Base-by-base conservation (phyloP, 2,329 filamentous ascomycete genomes). In the Fusarium nanum region DNA sequence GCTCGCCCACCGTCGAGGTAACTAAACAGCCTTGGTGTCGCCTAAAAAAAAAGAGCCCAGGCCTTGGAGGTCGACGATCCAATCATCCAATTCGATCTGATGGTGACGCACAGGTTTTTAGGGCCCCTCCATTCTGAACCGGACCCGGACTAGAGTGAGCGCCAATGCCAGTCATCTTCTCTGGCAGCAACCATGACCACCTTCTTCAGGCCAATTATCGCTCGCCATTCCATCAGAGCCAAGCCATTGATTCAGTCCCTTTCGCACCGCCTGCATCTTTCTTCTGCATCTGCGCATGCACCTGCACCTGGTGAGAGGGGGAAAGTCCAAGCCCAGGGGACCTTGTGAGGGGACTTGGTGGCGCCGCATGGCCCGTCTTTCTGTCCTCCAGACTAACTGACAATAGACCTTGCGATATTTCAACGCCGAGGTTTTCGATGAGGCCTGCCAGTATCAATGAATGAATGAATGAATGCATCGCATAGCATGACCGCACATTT, bases 81-180 rank as follows among this genome's bases (percentile, higher is more conserved):
- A 75, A 73, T 75, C 74, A 73, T 67, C 71, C 63, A 75, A 73
- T 72, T 75, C 64, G 73, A 75, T 75, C 73, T 75, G 69, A 70
- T 60, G 68, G 73, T 75, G 73, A 75, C 73, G 73, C 73, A 75
- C 73, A 75, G 73, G 68, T 63, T 75, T 74, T 69, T 69, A 66
- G 68, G 65, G 64, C 63, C 63, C 68, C 70, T 74, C 69, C 59
- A 68, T 63, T 67, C 46, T 70, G 68, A 48, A 45, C 72, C 65
- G 73, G 68, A 73, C 67, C 68, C 53, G 64, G 73, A 66, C 64
- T 75, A 75, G 73, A 69, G 63, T 66, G 56, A 72, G 71, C 73
- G 72, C 69, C 71, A 75, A 75, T 75, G 73, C 73, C 73, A 75
- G 73, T 75, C 73, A 75, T 75, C 65, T 64, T 59, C 70, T 72